Evolutionary conservation across 495 filamentous ascomycete species (phyloP).

Genomic region (Aspergillus panamensis): DNA sequence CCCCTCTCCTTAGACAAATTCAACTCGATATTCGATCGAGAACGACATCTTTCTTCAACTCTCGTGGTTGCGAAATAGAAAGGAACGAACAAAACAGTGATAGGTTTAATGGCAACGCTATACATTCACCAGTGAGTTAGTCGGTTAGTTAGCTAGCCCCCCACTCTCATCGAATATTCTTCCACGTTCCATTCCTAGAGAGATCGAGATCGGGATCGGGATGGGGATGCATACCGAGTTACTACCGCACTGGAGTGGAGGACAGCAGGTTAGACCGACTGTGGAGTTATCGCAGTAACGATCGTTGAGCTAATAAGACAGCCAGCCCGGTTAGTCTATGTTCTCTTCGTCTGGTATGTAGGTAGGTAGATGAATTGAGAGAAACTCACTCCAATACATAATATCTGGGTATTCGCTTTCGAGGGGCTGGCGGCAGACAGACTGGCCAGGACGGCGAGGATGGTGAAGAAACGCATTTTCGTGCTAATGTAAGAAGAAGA

Average conservation of each 20-base stretch:
- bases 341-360: background rate
- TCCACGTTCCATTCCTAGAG: background rate
- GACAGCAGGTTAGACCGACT: background rate
- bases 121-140: too few relatives aligned
- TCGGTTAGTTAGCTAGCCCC: too few relatives aligned
- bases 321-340: background rate
- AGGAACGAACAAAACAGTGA: too few relatives aligned
- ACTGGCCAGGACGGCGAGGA: conserved; percentile 3
- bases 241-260: background rate
- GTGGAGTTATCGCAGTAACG: background rate
- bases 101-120: too few relatives aligned
- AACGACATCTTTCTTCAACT: too few relatives aligned
- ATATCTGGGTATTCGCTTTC: background rate
- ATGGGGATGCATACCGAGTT: background rate
- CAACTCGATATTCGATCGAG: too few relatives aligned
- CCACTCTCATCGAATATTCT: too few relatives aligned
- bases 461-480: conserved; percentile 2
- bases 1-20: too few relatives aligned
- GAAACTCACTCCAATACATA: background rate
- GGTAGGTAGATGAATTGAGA: too few relatives aligned
- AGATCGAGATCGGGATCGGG: background rate
- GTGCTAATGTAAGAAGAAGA: background rate
- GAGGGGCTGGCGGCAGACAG: background rate
- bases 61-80: too few relatives aligned
- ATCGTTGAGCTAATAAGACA: background rate